A percentile compares a stretch with the other conserved stretches of the same genome.
Evolutionary conservation across 2,329 filamentous ascomycete genomes (phyloP).

Genomic region (Cucurbitaria berberidis): DNA sequence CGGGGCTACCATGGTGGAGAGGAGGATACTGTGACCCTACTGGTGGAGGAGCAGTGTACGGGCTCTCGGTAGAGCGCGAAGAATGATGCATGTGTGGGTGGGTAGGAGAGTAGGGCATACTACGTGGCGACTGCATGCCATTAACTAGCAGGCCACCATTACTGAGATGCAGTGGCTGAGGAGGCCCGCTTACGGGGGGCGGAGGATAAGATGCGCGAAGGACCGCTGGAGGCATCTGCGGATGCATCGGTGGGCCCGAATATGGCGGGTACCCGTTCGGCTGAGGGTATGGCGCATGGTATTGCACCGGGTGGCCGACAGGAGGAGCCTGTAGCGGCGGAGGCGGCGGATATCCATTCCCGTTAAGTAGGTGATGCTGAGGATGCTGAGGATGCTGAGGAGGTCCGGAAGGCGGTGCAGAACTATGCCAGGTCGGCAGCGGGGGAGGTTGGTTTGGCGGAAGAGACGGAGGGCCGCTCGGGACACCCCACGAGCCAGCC

Average conservation of each 20-base stretch:
- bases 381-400: no score
- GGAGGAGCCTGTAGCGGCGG: conserved; percentile 30
- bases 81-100: conserved; percentile 42
- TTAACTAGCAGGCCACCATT: conserved; percentile 43
- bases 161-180: conserved; percentile 42
- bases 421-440: conserved; percentile 38
- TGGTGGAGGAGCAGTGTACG: conserved; percentile 39
- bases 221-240: conserved; percentile 36
- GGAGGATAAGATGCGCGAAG: conserved; percentile 39
- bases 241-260: conserved; percentile 36
- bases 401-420: conserved; percentile 31
- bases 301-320: conserved; percentile 37
- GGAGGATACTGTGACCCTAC: conserved; percentile 32
- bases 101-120: conserved; percentile 45
- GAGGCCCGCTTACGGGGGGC: conserved; percentile 34
- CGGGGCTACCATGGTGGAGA: conserved; percentile 42
- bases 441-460: conserved; percentile 37
- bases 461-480: conserved; percentile 21
- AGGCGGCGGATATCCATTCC: conserved; percentile 32
- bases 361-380: conserved; percentile 42
- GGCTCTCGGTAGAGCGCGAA: conserved; percentile 45
- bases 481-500: conserved; percentile 30
- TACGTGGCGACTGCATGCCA: conserved; percentile 48
- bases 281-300: conserved; percentile 43
- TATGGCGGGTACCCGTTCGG: conserved; percentile 45